Conservation (phyloP, 2,329 filamentous ascomycete species). For the Diaporthe helianthi region DNA sequence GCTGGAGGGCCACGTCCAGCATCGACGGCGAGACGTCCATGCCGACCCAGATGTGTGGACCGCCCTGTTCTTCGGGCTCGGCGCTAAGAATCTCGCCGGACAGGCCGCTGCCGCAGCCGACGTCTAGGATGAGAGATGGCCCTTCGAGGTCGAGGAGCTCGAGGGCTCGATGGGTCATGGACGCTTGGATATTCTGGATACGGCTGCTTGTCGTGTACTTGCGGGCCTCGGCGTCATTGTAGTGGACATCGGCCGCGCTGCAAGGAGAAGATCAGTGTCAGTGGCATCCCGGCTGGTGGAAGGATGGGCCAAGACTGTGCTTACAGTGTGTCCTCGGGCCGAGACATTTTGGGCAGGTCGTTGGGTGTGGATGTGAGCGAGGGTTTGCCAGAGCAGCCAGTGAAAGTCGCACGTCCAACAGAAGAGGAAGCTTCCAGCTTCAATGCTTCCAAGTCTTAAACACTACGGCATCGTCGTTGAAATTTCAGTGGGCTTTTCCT, state of each 20-base stretch:
- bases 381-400: constrained; percentile 27
- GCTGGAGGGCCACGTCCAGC: constrained; percentile 91
- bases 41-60: constrained; percentile 94
- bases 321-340: constrained; percentile 93
- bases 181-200: constrained; percentile 92
- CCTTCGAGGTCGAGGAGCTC: constrained; percentile 82
- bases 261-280: constrained; percentile 33
- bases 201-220: constrained; percentile 98
- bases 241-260: constrained; percentile 95
- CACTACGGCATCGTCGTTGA: neutral
- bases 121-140: constrained; percentile 89
- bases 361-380: neutral
- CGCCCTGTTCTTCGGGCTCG: constrained; percentile 72
- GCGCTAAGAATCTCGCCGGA: constrained; percentile 91
- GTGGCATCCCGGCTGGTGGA: constrained; percentile 32
- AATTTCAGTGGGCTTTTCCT: constrained; percentile 33
- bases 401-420: neutral
- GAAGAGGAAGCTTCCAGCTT: neutral
- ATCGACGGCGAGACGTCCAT: constrained; percentile 97
- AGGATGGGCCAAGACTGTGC: constrained; percentile 41
- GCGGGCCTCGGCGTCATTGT: constrained; percentile 92
- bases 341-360: constrained; percentile 75
- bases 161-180: constrained; percentile 93
- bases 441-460: neutral
- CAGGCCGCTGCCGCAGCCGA: constrained; percentile 95